A percentile compares a stretch with the other conserved stretches of the same genome.
Evolutionary conservation across 2,329 filamentous ascomycete genomes (phyloP).

Genomic region (Cordyceps tenuipes): DNA sequence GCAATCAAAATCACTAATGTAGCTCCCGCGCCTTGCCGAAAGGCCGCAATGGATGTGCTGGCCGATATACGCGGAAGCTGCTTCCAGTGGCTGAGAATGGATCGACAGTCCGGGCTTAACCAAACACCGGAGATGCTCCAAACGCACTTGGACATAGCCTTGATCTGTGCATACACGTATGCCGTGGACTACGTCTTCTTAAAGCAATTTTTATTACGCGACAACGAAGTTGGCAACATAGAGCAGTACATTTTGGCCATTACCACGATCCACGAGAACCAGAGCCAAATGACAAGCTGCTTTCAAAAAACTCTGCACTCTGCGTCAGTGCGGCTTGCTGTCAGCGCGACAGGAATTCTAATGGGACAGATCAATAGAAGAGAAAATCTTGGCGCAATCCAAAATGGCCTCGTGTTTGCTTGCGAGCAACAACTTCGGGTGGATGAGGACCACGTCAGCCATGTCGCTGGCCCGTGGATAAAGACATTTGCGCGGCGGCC

Average conservation of each 20-base stretch:
- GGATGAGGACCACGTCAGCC: neutral
- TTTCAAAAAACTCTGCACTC: neutral
- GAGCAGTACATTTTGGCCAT: neutral
- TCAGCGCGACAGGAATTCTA: neutral
- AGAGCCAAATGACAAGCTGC: neutral
- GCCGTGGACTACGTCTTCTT: neutral
- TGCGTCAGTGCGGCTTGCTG: neutral
- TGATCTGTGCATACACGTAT: neutral
- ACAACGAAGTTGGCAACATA: rapidly evolving
- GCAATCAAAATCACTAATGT: neutral
- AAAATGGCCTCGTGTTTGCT: rapidly evolving
- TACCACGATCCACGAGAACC: neutral
- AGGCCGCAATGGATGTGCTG: neutral
- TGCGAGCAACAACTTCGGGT: neutral
- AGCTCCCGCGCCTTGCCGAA: neutral
- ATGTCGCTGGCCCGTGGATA: neutral
- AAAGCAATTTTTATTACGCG: neutral
- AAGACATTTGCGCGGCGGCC: rapidly evolving
- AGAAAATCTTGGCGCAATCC: rapidly evolving
- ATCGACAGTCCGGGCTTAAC: neutral
- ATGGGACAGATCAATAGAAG: neutral
- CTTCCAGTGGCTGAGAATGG: neutral
- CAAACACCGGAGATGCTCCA: neutral
- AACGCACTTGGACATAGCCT: neutral
- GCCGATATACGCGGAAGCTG: neutral